These are phyloP conservation scores for Lasiodiplodia citricola DNA, from an alignment of 2,329 filamentous ascomycete genomes.

Conservation along the genomic window DNA sequence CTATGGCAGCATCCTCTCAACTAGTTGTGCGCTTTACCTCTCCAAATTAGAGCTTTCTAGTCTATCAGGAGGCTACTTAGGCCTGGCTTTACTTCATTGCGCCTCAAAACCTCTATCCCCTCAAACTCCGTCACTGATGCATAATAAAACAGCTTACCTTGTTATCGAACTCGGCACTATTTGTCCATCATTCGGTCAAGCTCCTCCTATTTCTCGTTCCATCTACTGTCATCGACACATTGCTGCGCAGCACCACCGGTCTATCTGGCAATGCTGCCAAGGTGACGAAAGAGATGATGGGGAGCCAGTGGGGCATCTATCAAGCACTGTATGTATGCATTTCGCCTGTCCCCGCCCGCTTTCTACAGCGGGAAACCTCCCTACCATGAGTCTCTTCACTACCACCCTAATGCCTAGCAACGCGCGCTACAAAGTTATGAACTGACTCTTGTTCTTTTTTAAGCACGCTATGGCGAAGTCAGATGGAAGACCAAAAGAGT, in stretches of 20 bases:
- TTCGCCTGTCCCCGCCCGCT: background rate
- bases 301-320: conserved; percentile 8
- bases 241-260: background rate
- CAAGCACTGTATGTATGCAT: conserved; percentile 8
- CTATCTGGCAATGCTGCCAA: background rate
- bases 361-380: background rate
- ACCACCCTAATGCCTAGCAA: background rate
- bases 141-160: background rate
- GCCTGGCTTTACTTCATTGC: background rate
- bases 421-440: too few species aligned
- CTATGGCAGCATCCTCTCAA: too few species aligned
- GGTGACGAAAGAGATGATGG: conserved; percentile 10
- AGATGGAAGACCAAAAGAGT: conserved; percentile 4
- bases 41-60: too few species aligned
- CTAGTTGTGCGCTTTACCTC: background rate
- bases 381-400: background rate
- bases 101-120: background rate
- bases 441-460: background rate
- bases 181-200: conserved; percentile 3
- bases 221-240: background rate
- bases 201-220: conserved; percentile 3
- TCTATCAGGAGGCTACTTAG: background rate
- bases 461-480: conserved; percentile 3
- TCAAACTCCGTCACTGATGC: background rate
- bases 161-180: background rate